Base-by-base conservation (phyloP, 306 rosid genomes). In the Abrus pulchellus region DNA sequence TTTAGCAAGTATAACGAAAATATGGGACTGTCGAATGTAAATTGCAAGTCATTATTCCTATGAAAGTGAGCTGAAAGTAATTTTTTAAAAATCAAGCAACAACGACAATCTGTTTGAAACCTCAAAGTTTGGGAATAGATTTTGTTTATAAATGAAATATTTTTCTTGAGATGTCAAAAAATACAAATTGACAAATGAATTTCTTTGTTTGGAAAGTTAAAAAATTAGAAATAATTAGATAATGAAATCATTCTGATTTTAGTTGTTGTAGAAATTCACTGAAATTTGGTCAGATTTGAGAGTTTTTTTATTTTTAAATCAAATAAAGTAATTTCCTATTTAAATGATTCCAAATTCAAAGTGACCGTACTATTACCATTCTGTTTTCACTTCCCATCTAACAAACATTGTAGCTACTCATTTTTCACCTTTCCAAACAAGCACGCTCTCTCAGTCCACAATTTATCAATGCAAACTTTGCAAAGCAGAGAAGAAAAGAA, bases 391-490 rank as follows among this genome's bases (percentile, higher is more conserved):
- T 45, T 44, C 73, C 40, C 55, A 44, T 67, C 9, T 6, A 57
- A n/a, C 5, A 28, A 7, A 44, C 20, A 10, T 20, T 20, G 20
- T 20, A 10, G 40, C 2, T 38, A 45, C 38, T 38, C 6, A 34
- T 43, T 43, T 56, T 56, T 56, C 38, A 73, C 30, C 33, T 40
- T 40, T 33, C 20, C 9, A 61, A 7, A 38, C 54, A 73, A 74
- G 52, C 12, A 54, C 29, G 48, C 65, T 6, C 32, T 13, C 34
- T 47, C 9, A 70, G 55, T 27, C 52, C 55, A 12, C 55, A 49
- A 36, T 49, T 60, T 48, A 49, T 38, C 55, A 49, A 61, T 8
- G 49, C 65, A 80, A 48, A 76, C 20, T 36, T 50, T 50, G 29
- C 29, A 64, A 20, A 61, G 27, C 34, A 71, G 32, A 8, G 27